A percentile compares a stretch with the other conserved stretches of the same genome.
Evolutionary conservation across 805 yeast genomes (phyloP).

Genomic region (Metschnikowia henanensis): DNA sequence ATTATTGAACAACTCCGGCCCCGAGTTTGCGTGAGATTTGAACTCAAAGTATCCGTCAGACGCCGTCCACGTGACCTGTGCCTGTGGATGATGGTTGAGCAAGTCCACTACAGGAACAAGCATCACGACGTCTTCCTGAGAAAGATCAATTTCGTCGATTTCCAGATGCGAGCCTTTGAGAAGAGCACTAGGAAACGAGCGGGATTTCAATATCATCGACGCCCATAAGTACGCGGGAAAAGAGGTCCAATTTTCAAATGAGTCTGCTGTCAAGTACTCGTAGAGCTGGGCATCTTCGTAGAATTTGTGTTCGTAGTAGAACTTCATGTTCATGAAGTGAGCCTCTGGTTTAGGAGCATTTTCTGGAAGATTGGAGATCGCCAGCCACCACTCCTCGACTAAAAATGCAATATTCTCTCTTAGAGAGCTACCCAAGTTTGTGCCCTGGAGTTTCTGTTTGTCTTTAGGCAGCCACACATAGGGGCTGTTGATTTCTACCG

Average conservation of each 20-base stretch:
- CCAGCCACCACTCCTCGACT: slow-evolving; percentile 62
- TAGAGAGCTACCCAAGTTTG: slow-evolving; percentile 64
- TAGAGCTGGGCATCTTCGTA: slow-evolving; percentile 36
- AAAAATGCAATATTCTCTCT: slow-evolving; percentile 44
- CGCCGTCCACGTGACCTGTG: slow-evolving; percentile 64
- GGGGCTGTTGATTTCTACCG: slow-evolving; percentile 55
- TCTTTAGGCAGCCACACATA: slow-evolving; percentile 62
- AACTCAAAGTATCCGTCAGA: slow-evolving; percentile 37
- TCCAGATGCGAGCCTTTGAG: slow-evolving; percentile 33
- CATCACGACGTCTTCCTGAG: slow-evolving; percentile 54
- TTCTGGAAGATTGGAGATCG: slow-evolving; percentile 32
- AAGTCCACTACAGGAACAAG: slow-evolving; percentile 78
- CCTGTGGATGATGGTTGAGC: slow-evolving; percentile 65
- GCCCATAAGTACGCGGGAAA: slow-evolving; percentile 80
- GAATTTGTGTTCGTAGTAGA: slow-evolving; percentile 43
- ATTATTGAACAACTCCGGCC: slow-evolving; percentile 61
- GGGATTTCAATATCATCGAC: slow-evolving; percentile 61
- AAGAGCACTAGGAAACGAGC: slow-evolving; percentile 80
- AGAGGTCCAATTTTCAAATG: slow-evolving; percentile 53
- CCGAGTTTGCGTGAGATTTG: slow-evolving; percentile 30
- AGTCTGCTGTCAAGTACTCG: slow-evolving; percentile 22
- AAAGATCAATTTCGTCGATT: slow-evolving; percentile 17
- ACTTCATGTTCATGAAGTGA: slow-evolving; percentile 42
- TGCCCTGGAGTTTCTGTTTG: slow-evolving; percentile 54
- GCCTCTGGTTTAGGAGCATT: slow-evolving; percentile 28